These are phyloP conservation scores for Phytophthora cactorum DNA, from an alignment of 352 stramenopile species.

Conservation along the genomic window DNA sequence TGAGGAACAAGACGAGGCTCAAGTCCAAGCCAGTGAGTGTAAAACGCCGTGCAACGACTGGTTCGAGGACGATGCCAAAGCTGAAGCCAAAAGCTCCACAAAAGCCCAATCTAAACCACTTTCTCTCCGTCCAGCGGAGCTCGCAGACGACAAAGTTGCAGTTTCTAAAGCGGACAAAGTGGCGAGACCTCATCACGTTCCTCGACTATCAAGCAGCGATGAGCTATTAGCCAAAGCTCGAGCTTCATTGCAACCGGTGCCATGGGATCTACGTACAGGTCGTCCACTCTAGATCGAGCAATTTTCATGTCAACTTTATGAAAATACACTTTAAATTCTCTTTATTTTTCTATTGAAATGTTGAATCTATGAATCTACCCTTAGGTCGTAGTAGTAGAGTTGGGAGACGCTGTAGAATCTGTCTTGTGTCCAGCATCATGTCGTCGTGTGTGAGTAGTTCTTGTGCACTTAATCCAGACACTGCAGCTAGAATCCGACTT, in stretches of 20 bases:
- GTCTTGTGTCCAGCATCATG: conserved; percentile 50
- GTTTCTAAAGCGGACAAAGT: conserved; percentile 39
- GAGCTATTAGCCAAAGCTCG: conserved; percentile 15
- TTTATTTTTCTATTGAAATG: neutral
- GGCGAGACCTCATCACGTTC: conserved; percentile 33
- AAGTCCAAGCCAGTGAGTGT: conserved; percentile 34
- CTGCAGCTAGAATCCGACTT: conserved; percentile 36
- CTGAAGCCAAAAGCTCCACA: neutral
- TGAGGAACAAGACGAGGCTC: conserved; percentile 46
- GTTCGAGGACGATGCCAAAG: conserved; percentile 40
- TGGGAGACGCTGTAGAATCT: conserved; percentile 50
- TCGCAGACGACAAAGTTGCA: conserved; percentile 24
- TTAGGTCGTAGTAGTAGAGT: conserved; percentile 57
- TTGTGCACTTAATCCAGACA: conserved; percentile 46
- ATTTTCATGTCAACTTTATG: neutral
- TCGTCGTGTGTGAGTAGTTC: conserved; percentile 70
- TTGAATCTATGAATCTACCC: conserved; percentile 31
- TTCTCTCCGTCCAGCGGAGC: conserved; percentile 20
- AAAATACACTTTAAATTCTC: neutral
- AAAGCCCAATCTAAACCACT: conserved; percentile 27
- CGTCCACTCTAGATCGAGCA: conserved; percentile 35
- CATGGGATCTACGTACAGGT: conserved; percentile 53
- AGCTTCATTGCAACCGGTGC: conserved; percentile 21
- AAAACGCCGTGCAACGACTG: conserved; percentile 46
- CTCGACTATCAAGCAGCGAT: conserved; percentile 25